Base-by-base conservation (phyloP, 2,329 filamentous ascomycete species). In the Chlorencoelia australis region DNA sequence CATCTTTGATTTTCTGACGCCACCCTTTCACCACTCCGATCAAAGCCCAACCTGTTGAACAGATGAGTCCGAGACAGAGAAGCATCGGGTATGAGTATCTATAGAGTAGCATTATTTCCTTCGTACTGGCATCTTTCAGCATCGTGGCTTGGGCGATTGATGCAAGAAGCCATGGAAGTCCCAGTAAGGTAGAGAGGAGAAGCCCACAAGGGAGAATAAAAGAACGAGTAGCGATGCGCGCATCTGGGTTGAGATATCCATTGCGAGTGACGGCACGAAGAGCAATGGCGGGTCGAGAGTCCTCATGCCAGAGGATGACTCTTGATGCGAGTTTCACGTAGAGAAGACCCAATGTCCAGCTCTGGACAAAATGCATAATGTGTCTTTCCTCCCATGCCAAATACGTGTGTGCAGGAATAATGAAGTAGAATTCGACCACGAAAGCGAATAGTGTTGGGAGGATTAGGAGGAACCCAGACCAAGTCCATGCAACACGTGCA, bases 331-430 rank as follows among this genome's bases (percentile, higher is more conserved):
- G 75, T 46, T 94, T 88, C 19, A 93, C 71, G 58, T 94, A 95
- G 3, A 98, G 69, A 15, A 98, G 72, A 4, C 91, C 91, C 1
- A 98, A 67, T 0, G 88, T 94, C 87, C 89, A 98, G 40, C 88
- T 80, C 56, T 96, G 89, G 27, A 96, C 79, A 43, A 96, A 70
- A 44, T 93, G 82, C 27, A 96, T 75, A 6, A 79, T 83, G 54
- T 93, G 85, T 11, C 60, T 58, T 34, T 63, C 67, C 30, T 49
- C 48, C 16, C 37, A 40, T 24, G 35, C 55, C 52, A 45, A 55
- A 48, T 45, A 53, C 22, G 38, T 57, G 17, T 51, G 54, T 7
- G 94, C 63, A 1, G 91, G 91, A 33, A 96, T 73, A 44, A 93
- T 72, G 40, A 94, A 61, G 59, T 96, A 98, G 26, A 95, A 71